These are phyloP conservation scores for Candida railenensis DNA, from an alignment of 805 yeast species.

Conservation along the genomic window DNA sequence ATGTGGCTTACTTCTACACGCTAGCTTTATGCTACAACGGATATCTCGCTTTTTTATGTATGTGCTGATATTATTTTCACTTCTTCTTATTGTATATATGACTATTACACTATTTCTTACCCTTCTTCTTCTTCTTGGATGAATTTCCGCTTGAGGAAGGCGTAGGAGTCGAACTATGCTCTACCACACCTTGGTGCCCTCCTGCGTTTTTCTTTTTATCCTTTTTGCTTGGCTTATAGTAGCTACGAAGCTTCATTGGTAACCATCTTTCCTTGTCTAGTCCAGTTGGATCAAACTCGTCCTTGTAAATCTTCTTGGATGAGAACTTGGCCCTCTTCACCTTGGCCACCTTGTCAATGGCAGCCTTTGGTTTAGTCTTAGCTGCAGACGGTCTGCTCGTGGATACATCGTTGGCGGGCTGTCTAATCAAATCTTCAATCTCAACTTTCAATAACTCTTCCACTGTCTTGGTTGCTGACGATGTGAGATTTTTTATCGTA, in stretches of 20 bases:
- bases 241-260: conserved; percentile 80
- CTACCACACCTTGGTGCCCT: conserved; percentile 26
- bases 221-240: conserved; percentile 76
- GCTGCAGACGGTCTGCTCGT: background rate
- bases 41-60: background rate
- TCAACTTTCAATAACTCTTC: conserved; percentile 33
- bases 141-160: background rate
- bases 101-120: conserved; percentile 4
- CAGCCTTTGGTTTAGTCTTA: conserved; percentile 1
- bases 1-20: too few species aligned
- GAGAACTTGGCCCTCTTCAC: conserved; percentile 26
- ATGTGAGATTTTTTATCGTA: background rate
- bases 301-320: conserved; percentile 22
- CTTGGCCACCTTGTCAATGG: conserved; percentile 17
- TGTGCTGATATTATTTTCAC: background rate
- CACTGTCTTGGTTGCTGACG: conserved; percentile 12
- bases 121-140: conserved; percentile 10
- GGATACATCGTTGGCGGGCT: background rate
- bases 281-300: conserved; percentile 16
- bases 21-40: background rate
- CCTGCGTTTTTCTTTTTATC: conserved; percentile 33
- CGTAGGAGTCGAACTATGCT: conserved; percentile 9
- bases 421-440: conserved; percentile 20
- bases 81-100: background rate
- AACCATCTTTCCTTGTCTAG: conserved; percentile 81